Conservation (phyloP, 1,139 yeast genomes). For the Yamadazyma siamensis region DNA sequence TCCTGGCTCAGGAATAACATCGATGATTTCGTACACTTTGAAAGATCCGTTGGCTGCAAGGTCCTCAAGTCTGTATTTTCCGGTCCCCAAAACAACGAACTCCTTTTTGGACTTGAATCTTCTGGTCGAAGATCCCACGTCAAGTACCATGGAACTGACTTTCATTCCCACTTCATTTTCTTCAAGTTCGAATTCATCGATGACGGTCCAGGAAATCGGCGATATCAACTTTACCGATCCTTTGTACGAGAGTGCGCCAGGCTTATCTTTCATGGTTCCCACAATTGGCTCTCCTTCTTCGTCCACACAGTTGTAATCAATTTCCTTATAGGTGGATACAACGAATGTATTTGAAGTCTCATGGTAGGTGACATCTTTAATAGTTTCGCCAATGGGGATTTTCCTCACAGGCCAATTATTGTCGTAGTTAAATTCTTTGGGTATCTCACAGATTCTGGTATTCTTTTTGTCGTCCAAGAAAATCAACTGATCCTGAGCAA, state of each 20-base stretch:
- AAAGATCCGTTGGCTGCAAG: constrained; percentile 78
- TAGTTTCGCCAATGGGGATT: constrained; percentile 56
- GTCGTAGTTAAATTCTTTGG: constrained; percentile 53
- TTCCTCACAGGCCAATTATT: constrained; percentile 60
- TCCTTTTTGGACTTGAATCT: constrained; percentile 61
- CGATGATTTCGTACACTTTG: constrained; percentile 70
- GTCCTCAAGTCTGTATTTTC: constrained; percentile 78
- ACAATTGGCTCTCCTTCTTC: constrained; percentile 70
- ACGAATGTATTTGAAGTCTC: constrained; percentile 63
- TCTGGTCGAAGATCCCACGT: constrained; percentile 44
- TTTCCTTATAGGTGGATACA: constrained; percentile 58
- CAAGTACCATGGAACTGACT: constrained; percentile 57
- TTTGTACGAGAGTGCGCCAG: constrained; percentile 50
- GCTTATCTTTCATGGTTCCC: constrained; percentile 51
- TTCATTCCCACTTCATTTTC: constrained; percentile 66
- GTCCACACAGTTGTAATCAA: constrained; percentile 65
- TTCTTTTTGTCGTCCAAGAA: constrained; percentile 69
- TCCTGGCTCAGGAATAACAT: constrained; percentile 88
- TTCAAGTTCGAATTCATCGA: constrained; percentile 65
- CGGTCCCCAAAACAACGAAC: constrained; percentile 75
- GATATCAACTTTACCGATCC: constrained; percentile 67
- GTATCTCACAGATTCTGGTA: constrained; percentile 67
- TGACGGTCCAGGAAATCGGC: constrained; percentile 72
- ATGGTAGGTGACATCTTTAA: constrained; percentile 70
- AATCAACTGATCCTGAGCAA: constrained; percentile 57